Evolutionary conservation across 2,329 filamentous ascomycete species (phyloP), one percentile per base, ranked within the genome.

Genomic region (Lachnellula willkommii): DNA sequence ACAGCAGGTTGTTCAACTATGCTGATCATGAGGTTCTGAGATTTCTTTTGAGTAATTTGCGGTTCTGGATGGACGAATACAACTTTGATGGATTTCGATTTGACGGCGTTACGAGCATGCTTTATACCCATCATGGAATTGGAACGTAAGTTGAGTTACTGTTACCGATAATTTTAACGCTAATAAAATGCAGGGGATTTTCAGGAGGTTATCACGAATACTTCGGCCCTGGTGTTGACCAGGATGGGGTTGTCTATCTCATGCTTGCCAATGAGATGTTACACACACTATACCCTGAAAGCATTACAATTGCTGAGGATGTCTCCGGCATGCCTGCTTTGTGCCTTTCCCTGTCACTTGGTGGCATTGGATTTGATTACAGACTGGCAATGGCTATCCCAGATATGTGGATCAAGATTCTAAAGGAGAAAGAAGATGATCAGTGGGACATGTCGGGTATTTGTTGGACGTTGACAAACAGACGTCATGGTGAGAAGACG

Each of bases 41-140:
- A n/a, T 99, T 99, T 74, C 77, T 99, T 47, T 78, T 99, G 26
- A 96, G 92, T 72, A 99, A 99, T 70, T 75, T 99, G 56, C 83
- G 93, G 24, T 99, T 96, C 77, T 99, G 94, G 92, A 97, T 99
- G 92, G 93, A 97, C 55, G 92, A 96, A 74, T 99, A 96, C 68
- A 78, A 84, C 42, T 97, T 99, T 69, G 94, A 99, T 69, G 94
- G 94, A 24, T 99, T 97, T 80, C 84, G 94, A 43, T 99, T 99
- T 67, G 94, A 99, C 65, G 94, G 94, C 62, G 94, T 99, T 52
- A 99, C 94, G 1, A 96, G 92, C 75, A 99, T 99, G 91, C 85
- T 99, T 55, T 99, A 99, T 72, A 76, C 78, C 15, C 94, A 99
- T 70, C 94, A 99, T 70, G 94, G 94, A 47, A 96, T 99, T 73